Evolutionary conservation across 1,284 basidiomycete species (phyloP).

Genomic region (Schizopora paradoxa): DNA sequence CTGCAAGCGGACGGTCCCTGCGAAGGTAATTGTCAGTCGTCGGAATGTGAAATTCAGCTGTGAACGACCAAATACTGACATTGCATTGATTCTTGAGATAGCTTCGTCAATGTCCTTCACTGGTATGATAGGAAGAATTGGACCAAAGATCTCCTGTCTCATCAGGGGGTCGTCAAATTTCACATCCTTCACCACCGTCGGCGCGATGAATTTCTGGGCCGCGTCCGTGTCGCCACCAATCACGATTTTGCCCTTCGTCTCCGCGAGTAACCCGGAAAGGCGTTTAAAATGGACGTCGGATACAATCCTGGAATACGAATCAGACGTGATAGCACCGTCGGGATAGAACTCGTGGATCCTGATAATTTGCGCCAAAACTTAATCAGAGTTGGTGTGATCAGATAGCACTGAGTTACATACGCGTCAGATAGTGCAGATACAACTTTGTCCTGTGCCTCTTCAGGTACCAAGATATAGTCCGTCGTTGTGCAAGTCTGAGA

Average conservation of each 20-base stretch:
- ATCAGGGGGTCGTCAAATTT: conserved; percentile 47
- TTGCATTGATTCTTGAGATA: conserved; percentile 42
- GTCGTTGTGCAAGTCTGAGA: conserved; percentile 53
- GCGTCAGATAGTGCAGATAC: conserved; percentile 45
- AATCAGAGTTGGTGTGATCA: conserved; percentile 20
- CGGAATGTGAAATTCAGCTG: conserved; percentile 4
- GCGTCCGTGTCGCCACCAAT: conserved; percentile 47
- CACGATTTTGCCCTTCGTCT: conserved; percentile 51
- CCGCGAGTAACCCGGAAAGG: conserved; percentile 41
- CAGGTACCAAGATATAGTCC: conserved; percentile 56
- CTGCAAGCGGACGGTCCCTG: conserved; percentile 42
- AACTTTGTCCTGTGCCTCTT: conserved; percentile 46
- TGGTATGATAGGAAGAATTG: conserved; percentile 59
- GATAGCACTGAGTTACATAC: conserved; percentile 29
- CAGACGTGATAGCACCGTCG: conserved; percentile 35
- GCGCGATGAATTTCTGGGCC: conserved; percentile 35
- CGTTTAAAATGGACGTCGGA: conserved; percentile 46
- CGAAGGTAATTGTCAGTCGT: conserved; percentile 2
- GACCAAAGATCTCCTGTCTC: conserved; percentile 66
- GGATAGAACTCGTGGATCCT: conserved; percentile 32
- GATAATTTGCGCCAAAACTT: conserved; percentile 20
- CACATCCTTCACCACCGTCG: conserved; percentile 45
- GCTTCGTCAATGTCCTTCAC: conserved; percentile 50
- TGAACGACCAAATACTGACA: conserved; percentile 32
- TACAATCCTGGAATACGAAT: conserved; percentile 41